Evolutionary conservation across 768 basidiomycete species (phyloP).

Genomic region (Wakefieldia striispora): DNA sequence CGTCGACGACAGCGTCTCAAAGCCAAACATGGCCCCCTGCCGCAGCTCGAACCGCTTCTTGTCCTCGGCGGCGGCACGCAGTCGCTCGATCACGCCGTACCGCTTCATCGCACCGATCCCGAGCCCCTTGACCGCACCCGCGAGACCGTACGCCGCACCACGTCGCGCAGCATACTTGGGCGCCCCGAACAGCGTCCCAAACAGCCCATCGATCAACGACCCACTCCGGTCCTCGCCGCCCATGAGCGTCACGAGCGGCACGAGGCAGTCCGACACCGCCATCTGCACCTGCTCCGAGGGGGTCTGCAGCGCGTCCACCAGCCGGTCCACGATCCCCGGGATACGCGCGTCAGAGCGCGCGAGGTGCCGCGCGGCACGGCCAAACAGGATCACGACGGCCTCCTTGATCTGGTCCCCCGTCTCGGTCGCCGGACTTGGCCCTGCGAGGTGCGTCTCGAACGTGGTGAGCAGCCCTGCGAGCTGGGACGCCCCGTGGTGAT

Average conservation of each 20-base stretch:
- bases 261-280: conserved; percentile 93
- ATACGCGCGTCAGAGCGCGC: conserved; percentile 74
- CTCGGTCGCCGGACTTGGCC: conserved; percentile 57
- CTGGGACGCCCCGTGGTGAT: conserved; percentile 71
- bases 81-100: conserved; percentile 69
- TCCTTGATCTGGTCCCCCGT: conserved; percentile 88
- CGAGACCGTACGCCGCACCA: conserved; percentile 96
- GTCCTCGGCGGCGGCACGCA: conserved; percentile 78
- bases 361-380: conserved; percentile 87
- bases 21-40: conserved; percentile 93
- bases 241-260: conserved; percentile 78
- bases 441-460: conserved; percentile 75
- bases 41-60: conserved; percentile 85
- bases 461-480: conserved; percentile 73
- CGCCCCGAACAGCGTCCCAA: conserved; percentile 72
- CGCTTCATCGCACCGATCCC: conserved; percentile 86
- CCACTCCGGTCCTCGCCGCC: conserved; percentile 38
- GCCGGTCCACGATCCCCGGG: conserved; percentile 75
- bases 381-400: conserved; percentile 91
- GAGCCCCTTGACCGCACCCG: conserved; percentile 88
- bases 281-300: conserved; percentile 96
- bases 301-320: conserved; percentile 88
- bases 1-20: conserved; percentile 85
- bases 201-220: conserved; percentile 69
- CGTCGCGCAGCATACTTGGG: conserved; percentile 90